Percentiles rank a stretch among this genome's conserved stretches.
phyloP scores from a whole-genome alignment of 2,329 filamentous ascomycete species.

The Botryosphaeria dothidea region DNA sequence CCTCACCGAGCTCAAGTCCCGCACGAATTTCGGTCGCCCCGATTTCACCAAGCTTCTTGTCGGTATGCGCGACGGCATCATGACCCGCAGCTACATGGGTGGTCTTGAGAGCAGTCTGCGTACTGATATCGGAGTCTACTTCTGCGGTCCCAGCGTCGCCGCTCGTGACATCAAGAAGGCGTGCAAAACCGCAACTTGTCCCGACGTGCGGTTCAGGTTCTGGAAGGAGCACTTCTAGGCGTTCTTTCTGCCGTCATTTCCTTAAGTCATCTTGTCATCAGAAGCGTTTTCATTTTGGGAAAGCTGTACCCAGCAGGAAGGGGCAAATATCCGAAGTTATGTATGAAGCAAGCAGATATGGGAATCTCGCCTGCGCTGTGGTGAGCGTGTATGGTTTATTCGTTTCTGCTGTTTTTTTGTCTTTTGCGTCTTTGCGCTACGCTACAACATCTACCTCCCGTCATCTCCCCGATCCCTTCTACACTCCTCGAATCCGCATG shows the following conservation, averaged over 20 bases:
- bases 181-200: slow-evolving; percentile 69
- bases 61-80: slow-evolving; percentile 84
- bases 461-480: not conserved
- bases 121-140: slow-evolving; percentile 94
- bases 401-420: not conserved
- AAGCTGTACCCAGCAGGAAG: not conserved
- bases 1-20: slow-evolving; percentile 82
- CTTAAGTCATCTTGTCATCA: not conserved
- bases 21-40: slow-evolving; percentile 93
- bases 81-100: slow-evolving; percentile 80
- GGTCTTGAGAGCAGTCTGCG: slow-evolving; percentile 74
- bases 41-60: slow-evolving; percentile 81
- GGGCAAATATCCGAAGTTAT: not conserved
- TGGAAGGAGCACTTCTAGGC: slow-evolving; percentile 87
- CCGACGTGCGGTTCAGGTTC: slow-evolving; percentile 90
- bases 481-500: not conserved
- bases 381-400: not conserved
- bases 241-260: not conserved
- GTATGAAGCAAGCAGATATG: not conserved
- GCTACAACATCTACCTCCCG: not conserved
- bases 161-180: slow-evolving; percentile 85
- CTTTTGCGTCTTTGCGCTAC: not conserved
- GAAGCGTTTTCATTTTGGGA: not conserved
- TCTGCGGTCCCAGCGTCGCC: slow-evolving; percentile 82
- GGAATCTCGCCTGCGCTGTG: not conserved